Evolutionary conservation across 495 filamentous ascomycete species (phyloP).

Genomic region (Lasiosphaeriaceae sp.): DNA sequence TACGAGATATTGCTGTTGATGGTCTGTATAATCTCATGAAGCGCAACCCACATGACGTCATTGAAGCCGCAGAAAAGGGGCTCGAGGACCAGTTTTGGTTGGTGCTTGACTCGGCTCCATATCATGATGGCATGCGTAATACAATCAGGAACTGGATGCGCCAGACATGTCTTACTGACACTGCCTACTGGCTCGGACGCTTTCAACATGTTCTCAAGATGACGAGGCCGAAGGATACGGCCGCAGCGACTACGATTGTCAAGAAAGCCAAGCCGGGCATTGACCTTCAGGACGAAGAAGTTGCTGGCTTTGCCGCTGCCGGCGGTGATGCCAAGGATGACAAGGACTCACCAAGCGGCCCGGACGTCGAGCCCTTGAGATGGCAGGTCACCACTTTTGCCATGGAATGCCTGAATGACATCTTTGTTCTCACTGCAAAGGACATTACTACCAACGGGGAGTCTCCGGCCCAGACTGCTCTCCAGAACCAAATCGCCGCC

Average conservation of each 20-base stretch:
- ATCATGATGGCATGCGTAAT: slow-evolving; percentile 70
- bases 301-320: slow-evolving; percentile 87
- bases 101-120: slow-evolving; percentile 70
- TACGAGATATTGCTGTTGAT: slow-evolving; percentile 78
- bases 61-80: slow-evolving; percentile 64
- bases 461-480: slow-evolving; percentile 64
- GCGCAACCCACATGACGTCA: slow-evolving; percentile 74
- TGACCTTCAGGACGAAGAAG: slow-evolving; percentile 92
- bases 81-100: slow-evolving; percentile 93
- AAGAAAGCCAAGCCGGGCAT: slow-evolving; percentile 51
- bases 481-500: slow-evolving; percentile 84
- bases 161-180: slow-evolving; percentile 75
- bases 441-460: slow-evolving; percentile 67
- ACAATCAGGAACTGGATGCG: slow-evolving; percentile 88
- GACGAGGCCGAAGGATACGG: slow-evolving; percentile 60
- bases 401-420: slow-evolving; percentile 84
- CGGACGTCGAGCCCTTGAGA: slow-evolving; percentile 80
- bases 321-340: slow-evolving; percentile 63
- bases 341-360: slow-evolving; percentile 50
- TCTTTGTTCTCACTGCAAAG: slow-evolving; percentile 70
- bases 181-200: slow-evolving; percentile 76
- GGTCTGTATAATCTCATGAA: slow-evolving; percentile 95
- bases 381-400: slow-evolving; percentile 97
- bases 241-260: slow-evolving; percentile 42
- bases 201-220: slow-evolving; percentile 88